Conservation (phyloP, 805 yeast species). For the Barnettozyma californica region DNA sequence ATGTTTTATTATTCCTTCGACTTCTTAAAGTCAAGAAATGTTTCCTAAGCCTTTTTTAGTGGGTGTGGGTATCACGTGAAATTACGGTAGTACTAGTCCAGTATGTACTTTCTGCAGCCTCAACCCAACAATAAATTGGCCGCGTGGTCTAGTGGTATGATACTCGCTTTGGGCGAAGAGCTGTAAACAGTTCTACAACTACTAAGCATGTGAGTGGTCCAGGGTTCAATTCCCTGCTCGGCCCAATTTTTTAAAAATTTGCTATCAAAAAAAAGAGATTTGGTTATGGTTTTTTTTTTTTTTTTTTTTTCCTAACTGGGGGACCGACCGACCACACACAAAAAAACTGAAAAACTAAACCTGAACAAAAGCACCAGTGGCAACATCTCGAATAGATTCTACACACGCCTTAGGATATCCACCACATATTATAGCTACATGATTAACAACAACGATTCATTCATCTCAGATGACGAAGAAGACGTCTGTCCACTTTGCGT, state of each 20-base stretch:
- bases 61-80: no score
- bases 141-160: constrained; percentile 24
- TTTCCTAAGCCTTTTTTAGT: no score
- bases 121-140: no score
- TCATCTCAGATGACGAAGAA: constrained; percentile 75
- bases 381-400: background rate
- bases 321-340: background rate
- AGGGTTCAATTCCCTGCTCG: constrained; percentile 28
- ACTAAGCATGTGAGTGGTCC: constrained; percentile 24
- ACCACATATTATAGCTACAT: no score
- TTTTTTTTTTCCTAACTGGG: no score
- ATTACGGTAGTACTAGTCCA: no score
- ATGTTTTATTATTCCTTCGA: no score
- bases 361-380: background rate
- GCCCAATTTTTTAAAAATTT: constrained; percentile 23
- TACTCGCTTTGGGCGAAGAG: constrained; percentile 22
- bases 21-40: no score
- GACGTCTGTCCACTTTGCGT: constrained; percentile 89
- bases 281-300: background rate
- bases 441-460: constrained; percentile 41
- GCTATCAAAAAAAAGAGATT: no score
- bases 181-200: constrained; percentile 4
- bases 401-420: no score
- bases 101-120: no score
- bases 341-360: background rate